phyloP scores from a whole-genome alignment of 148 eudicot genomes.

The Polygonum aviculare region DNA sequence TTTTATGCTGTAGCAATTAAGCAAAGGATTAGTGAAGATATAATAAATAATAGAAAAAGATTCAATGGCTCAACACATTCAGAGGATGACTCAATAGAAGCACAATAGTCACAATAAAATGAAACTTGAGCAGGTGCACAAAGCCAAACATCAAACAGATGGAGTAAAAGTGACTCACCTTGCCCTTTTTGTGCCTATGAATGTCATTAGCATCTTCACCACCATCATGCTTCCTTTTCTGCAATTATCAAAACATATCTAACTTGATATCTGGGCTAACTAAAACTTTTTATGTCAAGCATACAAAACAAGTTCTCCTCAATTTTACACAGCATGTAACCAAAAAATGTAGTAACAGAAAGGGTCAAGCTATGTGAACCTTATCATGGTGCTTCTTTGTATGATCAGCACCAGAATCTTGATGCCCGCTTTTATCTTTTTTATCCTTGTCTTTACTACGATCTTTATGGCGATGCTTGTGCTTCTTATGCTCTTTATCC shows the following conservation, averaged over 20 bases:
- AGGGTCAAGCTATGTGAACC: constrained; percentile 31
- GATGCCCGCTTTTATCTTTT: constrained; percentile 70
- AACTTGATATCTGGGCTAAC: not conserved
- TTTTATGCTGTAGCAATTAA: constrained; percentile 68
- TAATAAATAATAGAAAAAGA: not conserved
- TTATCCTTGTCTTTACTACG: constrained; percentile 69
- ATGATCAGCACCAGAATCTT: constrained; percentile 65
- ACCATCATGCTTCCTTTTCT: constrained; percentile 96
- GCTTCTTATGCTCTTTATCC: constrained; percentile 95
- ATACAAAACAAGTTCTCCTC: not conserved
- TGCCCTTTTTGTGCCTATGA: constrained; percentile 84
- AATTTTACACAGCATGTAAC: not conserved
- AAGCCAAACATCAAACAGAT: not conserved
- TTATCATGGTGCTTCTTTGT: constrained; percentile 81
- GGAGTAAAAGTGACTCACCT: constrained; percentile 40
- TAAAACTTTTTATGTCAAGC: not conserved
- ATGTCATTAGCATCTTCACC: constrained; percentile 65
- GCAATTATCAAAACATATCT: constrained; percentile 18
- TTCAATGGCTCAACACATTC: not conserved
- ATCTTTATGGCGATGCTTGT: constrained; percentile 90
- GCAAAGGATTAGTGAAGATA: constrained; percentile 8
- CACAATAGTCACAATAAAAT: not conserved
- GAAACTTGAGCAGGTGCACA: not conserved
- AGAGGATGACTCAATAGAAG: not conserved
- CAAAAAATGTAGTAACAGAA: constrained; percentile 5